Percentiles rank a stretch among this genome's conserved stretches.
Evolutionary conservation across 305 asterid species (phyloP).

Genomic region (Fraxinus sp.): DNA sequence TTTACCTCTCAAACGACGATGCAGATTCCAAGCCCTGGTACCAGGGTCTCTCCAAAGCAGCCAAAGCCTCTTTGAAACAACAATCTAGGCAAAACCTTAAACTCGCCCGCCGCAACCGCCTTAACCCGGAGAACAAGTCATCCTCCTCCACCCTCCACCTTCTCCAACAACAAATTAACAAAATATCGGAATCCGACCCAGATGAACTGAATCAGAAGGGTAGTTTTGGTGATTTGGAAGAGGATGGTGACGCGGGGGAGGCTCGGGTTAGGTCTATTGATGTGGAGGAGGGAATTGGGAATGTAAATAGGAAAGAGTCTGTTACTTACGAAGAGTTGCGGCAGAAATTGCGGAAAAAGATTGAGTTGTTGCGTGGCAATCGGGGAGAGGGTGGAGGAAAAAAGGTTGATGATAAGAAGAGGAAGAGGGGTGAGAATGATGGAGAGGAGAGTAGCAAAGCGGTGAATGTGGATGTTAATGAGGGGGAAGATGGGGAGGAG

Average conservation of each 20-base stretch:
- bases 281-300: slow-evolving; percentile 28
- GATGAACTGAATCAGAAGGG: slow-evolving; percentile 19
- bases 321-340: slow-evolving; percentile 78
- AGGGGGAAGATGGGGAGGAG: slow-evolving; percentile 46
- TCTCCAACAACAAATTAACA: slow-evolving; percentile 36
- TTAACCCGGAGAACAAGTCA: slow-evolving; percentile 66
- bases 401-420: slow-evolving; percentile 31
- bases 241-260: slow-evolving; percentile 21
- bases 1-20: slow-evolving; percentile 67
- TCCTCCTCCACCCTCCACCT: slow-evolving; percentile 49
- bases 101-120: slow-evolving; percentile 75
- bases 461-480: slow-evolving; percentile 18
- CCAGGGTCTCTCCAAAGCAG: slow-evolving; percentile 74
- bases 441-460: slow-evolving; percentile 33
- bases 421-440: slow-evolving; percentile 36
- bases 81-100: slow-evolving; percentile 59
- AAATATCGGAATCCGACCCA: not conserved
- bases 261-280: slow-evolving; percentile 23
- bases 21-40: slow-evolving; percentile 68
- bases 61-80: slow-evolving; percentile 65
- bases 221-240: slow-evolving; percentile 5
- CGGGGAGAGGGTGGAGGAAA: slow-evolving; percentile 43
- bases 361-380: slow-evolving; percentile 63
- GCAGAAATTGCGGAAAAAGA: slow-evolving; percentile 55
- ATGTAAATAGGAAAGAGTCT: slow-evolving; percentile 26